phyloP scores from a whole-genome alignment of 768 basidiomycete species.

The Boletales sp. region DNA sequence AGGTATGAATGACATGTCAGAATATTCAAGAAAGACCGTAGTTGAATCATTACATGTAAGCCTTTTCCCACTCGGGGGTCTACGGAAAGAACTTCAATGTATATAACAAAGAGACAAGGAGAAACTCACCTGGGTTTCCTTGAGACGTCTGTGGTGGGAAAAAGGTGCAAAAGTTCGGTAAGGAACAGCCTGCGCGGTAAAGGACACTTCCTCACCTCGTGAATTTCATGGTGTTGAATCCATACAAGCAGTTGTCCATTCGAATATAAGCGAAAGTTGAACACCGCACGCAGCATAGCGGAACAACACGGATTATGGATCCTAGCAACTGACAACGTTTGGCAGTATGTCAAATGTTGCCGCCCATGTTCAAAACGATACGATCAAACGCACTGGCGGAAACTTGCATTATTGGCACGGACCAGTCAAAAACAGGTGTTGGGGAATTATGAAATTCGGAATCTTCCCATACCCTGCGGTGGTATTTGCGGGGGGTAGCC shows the following conservation, averaged over 20 bases:
- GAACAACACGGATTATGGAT: slow-evolving; percentile 13
- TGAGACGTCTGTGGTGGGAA: slow-evolving; percentile 50
- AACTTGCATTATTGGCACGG: not conserved
- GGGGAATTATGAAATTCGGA: not conserved
- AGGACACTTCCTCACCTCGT: slow-evolving; percentile 38
- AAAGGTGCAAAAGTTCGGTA: not conserved
- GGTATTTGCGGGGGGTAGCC: not conserved
- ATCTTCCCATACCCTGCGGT: too few relatives aligned
- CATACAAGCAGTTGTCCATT: not conserved
- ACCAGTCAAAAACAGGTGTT: too few relatives aligned
- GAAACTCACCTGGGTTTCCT: slow-evolving; percentile 59
- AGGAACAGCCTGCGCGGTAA: not conserved
- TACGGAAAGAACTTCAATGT: slow-evolving; percentile 22
- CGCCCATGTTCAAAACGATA: not conserved
- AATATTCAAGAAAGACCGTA: not conserved
- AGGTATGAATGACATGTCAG: not conserved
- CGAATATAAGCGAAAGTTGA: not conserved
- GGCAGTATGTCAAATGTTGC: not conserved
- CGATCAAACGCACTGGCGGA: slow-evolving; percentile 1
- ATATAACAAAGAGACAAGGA: not conserved
- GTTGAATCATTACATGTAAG: slow-evolving; percentile 27
- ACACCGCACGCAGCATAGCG: not conserved
- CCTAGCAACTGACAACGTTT: not conserved
- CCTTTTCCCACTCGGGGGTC: slow-evolving; percentile 59
- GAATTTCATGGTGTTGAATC: slow-evolving; percentile 49